Evolutionary conservation across 805 yeast genomes (phyloP), one percentile per base, ranked within the genome.

Genomic region (Cyberlindnera maritima): DNA sequence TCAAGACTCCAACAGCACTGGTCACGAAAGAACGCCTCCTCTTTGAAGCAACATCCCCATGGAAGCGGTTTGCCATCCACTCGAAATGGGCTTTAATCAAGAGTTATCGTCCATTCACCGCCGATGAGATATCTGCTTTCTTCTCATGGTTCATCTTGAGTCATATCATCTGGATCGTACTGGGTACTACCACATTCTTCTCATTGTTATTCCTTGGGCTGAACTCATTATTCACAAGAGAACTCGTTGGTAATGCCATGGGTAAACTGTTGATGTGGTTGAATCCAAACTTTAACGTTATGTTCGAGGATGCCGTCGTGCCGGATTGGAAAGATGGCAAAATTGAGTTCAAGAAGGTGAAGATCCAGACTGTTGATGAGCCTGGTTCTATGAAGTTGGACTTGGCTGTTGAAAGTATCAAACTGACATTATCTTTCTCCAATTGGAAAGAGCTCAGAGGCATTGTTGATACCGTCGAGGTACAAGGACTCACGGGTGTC

Each of bases 381-480:
- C 86, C 88, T 7, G 83, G 84, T 56, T 78, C 40, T 13, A 37
- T 89, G 57, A 83, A 85, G 59, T 85, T 87, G 62, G 94, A 88
- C 59, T 65, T 94, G 34, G 80, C 85, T 1, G 80, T 92, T 18
- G 96, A 91, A 49, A 84, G 85, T 49, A 79, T 91, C 13, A 85
- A 85, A 48, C 75, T 94, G 14, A 83, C 95, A 1, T 69, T 92
- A 17, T 85, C 95, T 10, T 79, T 94, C 57, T 72, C 76, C 46
- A 88, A 89, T 59, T 92, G 97, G 97, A 72, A 92, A 48, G 77
- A 85, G 50, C 95, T 96, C 0, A 76, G 79, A 36, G 99, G 99
- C 2, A 78, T 92, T 17, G 72, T 94, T 23, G 83, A 89, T 47
- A 86, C 81, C 44, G 76, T 89, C 50, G 88, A 86, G 47, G 75